These are phyloP conservation scores for Hanseniaspora uvarum DNA, from an alignment of 1,139 yeast species.

Conservation along the genomic window DNA sequence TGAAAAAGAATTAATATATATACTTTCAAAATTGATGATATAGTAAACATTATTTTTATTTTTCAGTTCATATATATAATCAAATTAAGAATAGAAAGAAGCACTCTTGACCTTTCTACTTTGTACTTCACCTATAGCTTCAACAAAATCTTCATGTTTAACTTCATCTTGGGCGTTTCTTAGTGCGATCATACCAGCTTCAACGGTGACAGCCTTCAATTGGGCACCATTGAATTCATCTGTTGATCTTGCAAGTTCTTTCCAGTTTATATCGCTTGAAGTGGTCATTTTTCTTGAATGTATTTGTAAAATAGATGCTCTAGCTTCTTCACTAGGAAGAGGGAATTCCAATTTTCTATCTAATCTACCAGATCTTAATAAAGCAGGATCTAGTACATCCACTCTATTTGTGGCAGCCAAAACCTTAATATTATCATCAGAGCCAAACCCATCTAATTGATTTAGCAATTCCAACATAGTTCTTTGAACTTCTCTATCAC, in stretches of 20 bases:
- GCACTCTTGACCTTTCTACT: conserved; percentile 93
- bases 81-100: conserved; percentile 72
- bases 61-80: background rate
- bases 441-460: conserved; percentile 97
- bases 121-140: conserved; percentile 96
- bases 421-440: conserved; percentile 93
- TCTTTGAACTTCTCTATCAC: conserved; percentile 98
- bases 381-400: conserved; percentile 93
- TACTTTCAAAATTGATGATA: background rate
- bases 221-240: conserved; percentile 99
- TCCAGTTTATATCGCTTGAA: conserved; percentile 92
- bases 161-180: conserved; percentile 87
- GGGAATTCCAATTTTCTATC: conserved; percentile 98
- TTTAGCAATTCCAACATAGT: conserved; percentile 95
- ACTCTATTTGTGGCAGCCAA: conserved; percentile 98
- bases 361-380: conserved; percentile 91
- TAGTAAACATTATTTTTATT: background rate
- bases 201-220: conserved; percentile 94
- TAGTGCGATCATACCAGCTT: conserved; percentile 98
- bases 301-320: conserved; percentile 90
- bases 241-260: conserved; percentile 92
- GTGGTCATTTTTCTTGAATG: conserved; percentile 95
- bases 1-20: conserved; percentile 18
- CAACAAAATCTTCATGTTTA: conserved; percentile 95
- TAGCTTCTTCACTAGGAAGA: conserved; percentile 90